Base-by-base conservation (phyloP, 768 basidiomycete species). In the Hysterangium stoloniferum region DNA sequence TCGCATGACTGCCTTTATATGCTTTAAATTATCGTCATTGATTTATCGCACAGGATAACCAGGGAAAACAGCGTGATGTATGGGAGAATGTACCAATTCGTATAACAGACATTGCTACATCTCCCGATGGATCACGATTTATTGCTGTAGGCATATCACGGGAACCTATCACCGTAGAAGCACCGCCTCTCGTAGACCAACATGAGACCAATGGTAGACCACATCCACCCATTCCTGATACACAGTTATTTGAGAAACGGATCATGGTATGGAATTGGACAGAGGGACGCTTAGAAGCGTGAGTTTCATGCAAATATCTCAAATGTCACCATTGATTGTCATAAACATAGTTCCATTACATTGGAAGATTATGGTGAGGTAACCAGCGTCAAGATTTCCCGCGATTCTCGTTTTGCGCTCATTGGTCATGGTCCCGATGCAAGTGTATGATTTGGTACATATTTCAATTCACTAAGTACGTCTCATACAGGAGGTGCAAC, bases 351-450 rank as follows among this genome's bases (percentile, higher is more conserved):
- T 34, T 80, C 81, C 34, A 74, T 80, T 52, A 73, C 72, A 31
- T 66, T 86, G 57, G 80, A 82, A 38, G 42, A 48, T 46, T 34
- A 53, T 20, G 86, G 85, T 24, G 92, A 94, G 62, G 71, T 93
- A 37, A 93, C 91, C 25, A 92, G 89, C 64, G 82, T 96, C 58
- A 85, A 82, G 64, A 73, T 94, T 31, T 90, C 93, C 13, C 72
- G 76, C 48, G 85, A 97, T 67, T 95, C 91, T 28, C 83, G 80
- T 55, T 89, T 80, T 60, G 89, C 89, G 2, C 71, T 98, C 47
- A 77, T 97, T 54, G 95, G 85, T 61, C 86, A 87, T 61, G 77
- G 87, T 33, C 90, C 90, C 5, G 84, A 92, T 67, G 91, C 90
- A 64, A 76, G 82, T 65, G 52, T 22, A 32, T 19, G 36, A 7